Evolutionary conservation across 2,329 filamentous ascomycete species (phyloP), one percentile per base, ranked within the genome.

Genomic region (Penicillium sp.): DNA sequence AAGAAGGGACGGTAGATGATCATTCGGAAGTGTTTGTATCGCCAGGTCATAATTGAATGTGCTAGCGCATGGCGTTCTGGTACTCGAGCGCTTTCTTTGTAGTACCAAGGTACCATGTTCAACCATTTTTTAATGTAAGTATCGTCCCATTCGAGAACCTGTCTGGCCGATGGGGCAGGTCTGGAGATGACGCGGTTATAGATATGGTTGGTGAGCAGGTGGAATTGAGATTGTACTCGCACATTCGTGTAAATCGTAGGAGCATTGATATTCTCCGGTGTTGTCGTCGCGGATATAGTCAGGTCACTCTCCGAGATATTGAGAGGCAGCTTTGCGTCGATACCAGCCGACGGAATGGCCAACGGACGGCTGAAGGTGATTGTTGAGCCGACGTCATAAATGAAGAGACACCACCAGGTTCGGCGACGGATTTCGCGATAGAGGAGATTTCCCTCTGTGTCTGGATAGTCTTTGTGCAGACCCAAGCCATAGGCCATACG

Each of bases 401-500:
- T 47, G 22, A 31, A 47, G 10, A 47, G 36, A 33, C 45, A 47
- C 45, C 45, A 47, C 45, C 45, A 47, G 14, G 25, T 41, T n/a
- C 45, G 36, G 4, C 45, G 45, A 25, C 45, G 45, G 9, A 47
- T 47, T 16, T 47, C 45, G 16, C 45, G 45, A 14, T 41, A 47
- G 5, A 47, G 25, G 2, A 47, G 8, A 13, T 47, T 47, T 14
- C 45, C 45, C 22, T 33, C 45, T 9, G 40, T 36, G 18, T 36
- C 35, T 3, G 45, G 27, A 14, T 28, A 25, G 9, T 42, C 35
- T 35, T 41, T 38, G 20, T 48, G 41, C 11, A 33, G 28, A 35
- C 20, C 45, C 4, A 81, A 60, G 0, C 77, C 76, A 44, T 79
- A 73, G 13, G 78, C 78, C 72, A 81, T 77, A 22, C 78, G 67